Base-by-base conservation (phyloP, 1,284 basidiomycete genomes). In the Trametes polyzona region DNA sequence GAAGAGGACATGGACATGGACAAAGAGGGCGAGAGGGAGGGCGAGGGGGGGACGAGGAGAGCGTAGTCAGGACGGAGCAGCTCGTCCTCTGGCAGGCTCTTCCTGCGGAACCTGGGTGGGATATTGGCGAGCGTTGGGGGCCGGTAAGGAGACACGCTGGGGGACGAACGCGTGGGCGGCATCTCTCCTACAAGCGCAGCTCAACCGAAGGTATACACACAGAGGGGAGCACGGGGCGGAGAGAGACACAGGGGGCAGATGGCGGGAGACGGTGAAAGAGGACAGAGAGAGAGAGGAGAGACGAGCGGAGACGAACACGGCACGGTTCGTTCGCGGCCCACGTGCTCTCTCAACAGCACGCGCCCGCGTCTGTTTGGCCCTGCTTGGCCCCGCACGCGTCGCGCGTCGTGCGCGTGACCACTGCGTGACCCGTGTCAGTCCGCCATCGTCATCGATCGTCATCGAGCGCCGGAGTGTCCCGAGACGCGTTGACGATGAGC, bases 321-420 rank as follows among this genome's bases (percentile, higher is more conserved):
- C n/a, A n/a, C n/a, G n/a, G 48, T 47, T 53, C 5, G 30, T 50
- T 55, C 64, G 61, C 64, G 62, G 57, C 58, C 17, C 53, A 48
- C 53, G 53, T 55, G 46, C 27, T 17, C 14, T 16, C 47, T 61
- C 64, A 66, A 65, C 66, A 61, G 49, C 29, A 32, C 55, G 57
- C 61, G 60, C 44, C 32, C 66, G 64, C 63, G 66, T 65, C 63
- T 63, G 63, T 65, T 55, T 67, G 64, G 3, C 14, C 23, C n/a
- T 67, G 52, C 64, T 67, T 64, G 58, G 23, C 24, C 6, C 8
- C 53, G 52, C 53, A 57, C 66, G 66, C 64, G 66, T 64, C 49
- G 43, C 61, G 60, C 52, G 52, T 56, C 56, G 23, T 16, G 29
- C 24, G 39, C 41, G 53, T 49, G 36, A 24, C 21, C 50, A 29